Base-by-base conservation (phyloP, 139 green algal species). In the Chlorella ohadii region DNA sequence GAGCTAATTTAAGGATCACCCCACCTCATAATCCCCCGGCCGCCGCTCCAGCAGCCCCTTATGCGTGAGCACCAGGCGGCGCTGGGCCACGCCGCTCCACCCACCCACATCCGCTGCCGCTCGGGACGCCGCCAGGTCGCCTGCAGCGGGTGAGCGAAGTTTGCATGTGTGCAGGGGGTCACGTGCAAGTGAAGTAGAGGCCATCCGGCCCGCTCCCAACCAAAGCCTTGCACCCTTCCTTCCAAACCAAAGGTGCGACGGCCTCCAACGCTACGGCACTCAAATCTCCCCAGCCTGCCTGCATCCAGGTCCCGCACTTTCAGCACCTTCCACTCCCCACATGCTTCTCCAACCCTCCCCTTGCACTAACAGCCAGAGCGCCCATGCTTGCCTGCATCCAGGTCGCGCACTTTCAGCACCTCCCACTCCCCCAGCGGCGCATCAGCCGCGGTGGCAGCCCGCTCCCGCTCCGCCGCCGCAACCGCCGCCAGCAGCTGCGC, bases 31-130 rank as follows among this genome's bases (percentile, higher is more conserved):
- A 28, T 80, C 93, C 44, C 83, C 87, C 20, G 66, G 41, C 41
- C 86, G 85, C 28, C 94, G 88, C 86, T 96, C 94, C 67, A 97
- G 75, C 55, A 97, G 84, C 19, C 86, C 88, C 0, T 41, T 84
- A 28, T 85, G 85, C 0, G 93, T 97, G 16, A 97, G 88, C 41
- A 92, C 87, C 64, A 97, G 88, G 31, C 90, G 86, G 2, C 93
- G 88, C 2, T 82, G 56, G 15, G 85, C 81, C 16, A 87, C 80
- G 36, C 65, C 74, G 34, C 47, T 76, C 41, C 78, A 81, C 23
- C 41, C 81, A 27, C 71, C 34, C 23, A 38, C 67, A 44, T 65
- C 47, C 27, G 47, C 20, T 56, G 55, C 17, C 38, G 68, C 47
- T 6, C 28, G 70, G 27, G 56, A 28, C 25, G n/a, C 28, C 1